Conservation (phyloP, 202 grass and related monocot species). For the Setaria italica region DNA sequence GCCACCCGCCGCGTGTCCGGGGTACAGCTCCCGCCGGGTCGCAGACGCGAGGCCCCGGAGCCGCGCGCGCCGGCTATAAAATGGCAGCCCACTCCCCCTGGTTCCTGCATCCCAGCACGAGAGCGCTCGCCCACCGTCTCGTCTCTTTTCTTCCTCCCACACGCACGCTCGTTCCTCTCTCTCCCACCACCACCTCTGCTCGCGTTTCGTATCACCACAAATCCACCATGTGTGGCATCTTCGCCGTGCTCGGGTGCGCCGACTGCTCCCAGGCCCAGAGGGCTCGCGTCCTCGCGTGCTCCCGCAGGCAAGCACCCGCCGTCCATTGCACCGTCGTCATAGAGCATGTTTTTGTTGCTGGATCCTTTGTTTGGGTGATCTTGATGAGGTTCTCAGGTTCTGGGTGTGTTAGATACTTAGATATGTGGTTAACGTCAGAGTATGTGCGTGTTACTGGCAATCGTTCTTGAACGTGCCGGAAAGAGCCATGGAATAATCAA, state of each 20-base stretch:
- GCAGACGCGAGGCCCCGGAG: slow-evolving; percentile 79
- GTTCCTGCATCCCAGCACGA: slow-evolving; percentile 37
- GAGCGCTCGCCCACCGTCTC: not conserved
- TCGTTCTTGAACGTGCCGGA: slow-evolving; percentile 6
- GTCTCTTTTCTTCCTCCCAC: not conserved
- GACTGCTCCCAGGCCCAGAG: slow-evolving; percentile 84
- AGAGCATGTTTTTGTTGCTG: no score
- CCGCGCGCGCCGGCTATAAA: slow-evolving; percentile 73
- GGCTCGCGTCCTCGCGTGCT: slow-evolving; percentile 90
- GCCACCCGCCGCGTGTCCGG: slow-evolving; percentile 42
- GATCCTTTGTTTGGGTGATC: not conserved
- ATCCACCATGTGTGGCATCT: slow-evolving; percentile 81
- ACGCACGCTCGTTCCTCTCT: no score
- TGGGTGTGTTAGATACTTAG: no score
- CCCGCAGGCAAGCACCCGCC: slow-evolving; percentile 76
- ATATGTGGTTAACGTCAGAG: not conserved
- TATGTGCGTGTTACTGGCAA: not conserved
- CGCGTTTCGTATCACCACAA: not conserved
- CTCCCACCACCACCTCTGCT: not conserved
- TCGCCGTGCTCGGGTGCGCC: slow-evolving; percentile 84
- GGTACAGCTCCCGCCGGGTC: not conserved
- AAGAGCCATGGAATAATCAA: slow-evolving; percentile 8
- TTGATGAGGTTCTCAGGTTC: not conserved
- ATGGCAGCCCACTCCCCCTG: not conserved
- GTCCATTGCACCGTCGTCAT: not conserved